Evolutionary conservation across 306 rosid species (phyloP).

Genomic region (Hippophae tibetana): DNA sequence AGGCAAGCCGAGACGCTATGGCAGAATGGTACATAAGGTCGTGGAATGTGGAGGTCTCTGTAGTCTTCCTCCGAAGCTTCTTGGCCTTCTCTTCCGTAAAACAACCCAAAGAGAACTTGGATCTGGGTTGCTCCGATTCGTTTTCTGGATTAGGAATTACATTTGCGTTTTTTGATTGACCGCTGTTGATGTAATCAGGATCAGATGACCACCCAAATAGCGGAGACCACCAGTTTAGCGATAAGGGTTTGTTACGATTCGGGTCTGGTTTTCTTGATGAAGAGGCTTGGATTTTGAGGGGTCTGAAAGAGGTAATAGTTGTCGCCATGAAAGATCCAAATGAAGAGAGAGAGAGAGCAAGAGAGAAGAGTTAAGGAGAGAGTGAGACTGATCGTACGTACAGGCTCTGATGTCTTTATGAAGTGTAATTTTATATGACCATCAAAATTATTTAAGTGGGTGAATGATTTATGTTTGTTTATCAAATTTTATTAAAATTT

Average conservation of each 20-base stretch:
- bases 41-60: conserved; percentile 55
- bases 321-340: conserved; percentile 31
- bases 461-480: too few species aligned
- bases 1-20: conserved; percentile 68
- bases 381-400: too few species aligned
- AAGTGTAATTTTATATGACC: too few species aligned
- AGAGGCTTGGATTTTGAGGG: conserved; percentile 27
- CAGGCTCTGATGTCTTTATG: too few species aligned
- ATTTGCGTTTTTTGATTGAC: not conserved
- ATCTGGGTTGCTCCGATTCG: conserved; percentile 12
- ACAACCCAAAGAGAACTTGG: conserved; percentile 38
- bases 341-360: not conserved
- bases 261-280: conserved; percentile 25
- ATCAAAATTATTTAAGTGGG: too few species aligned
- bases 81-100: conserved; percentile 73
- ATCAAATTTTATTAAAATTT: too few species aligned
- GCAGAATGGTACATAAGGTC: conserved; percentile 75
- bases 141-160: conserved; percentile 2
- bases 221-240: conserved; percentile 63
- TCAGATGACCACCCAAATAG: conserved; percentile 50
- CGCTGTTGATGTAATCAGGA: conserved; percentile 41
- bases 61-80: conserved; percentile 48
- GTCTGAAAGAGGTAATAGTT: conserved; percentile 24
- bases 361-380: too few species aligned
- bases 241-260: conserved; percentile 22